Evolutionary conservation across 768 basidiomycete genomes (phyloP).

Genomic region (Naganishia onofrii): DNA sequence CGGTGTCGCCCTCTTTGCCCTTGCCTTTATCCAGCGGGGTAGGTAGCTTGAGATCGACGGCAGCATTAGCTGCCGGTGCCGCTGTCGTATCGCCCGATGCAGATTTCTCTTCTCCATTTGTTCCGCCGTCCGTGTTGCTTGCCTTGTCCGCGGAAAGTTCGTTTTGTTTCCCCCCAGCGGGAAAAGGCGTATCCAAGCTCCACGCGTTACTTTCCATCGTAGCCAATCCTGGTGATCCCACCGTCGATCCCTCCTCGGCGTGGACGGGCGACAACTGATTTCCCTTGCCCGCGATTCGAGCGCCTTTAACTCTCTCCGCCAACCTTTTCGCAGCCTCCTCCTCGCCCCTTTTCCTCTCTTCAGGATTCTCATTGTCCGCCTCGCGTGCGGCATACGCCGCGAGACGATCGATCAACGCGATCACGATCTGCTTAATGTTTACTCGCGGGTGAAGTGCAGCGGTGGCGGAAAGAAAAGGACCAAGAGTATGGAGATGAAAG

Average conservation of each 20-base stretch:
- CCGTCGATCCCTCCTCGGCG: neutral
- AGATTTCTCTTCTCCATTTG: neutral
- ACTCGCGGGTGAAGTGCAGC: constrained; percentile 96
- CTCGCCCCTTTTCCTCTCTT: constrained; percentile 87
- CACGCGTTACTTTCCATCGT: neutral
- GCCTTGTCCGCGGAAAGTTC: neutral
- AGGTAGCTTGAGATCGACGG: constrained; percentile 1
- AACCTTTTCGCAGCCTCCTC: constrained; percentile 85
- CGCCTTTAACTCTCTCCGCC: constrained; percentile 74
- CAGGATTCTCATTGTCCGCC: constrained; percentile 92
- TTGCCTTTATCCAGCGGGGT: constrained; percentile 53
- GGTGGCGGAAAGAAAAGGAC: constrained; percentile 91
- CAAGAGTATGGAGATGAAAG: constrained; percentile 93
- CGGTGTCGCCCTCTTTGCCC: constrained; percentile 33
- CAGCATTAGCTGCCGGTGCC: constrained; percentile 8
- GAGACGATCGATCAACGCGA: constrained; percentile 91
- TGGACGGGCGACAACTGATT: neutral
- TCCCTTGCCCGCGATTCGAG: constrained; percentile 41
- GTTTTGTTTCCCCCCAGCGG: neutral
- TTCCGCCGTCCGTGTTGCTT: neutral
- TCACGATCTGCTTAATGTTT: constrained; percentile 97
- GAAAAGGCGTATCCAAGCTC: neutral
- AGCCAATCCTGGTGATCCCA: neutral
- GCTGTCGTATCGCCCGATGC: constrained; percentile 5
- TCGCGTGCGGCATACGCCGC: constrained; percentile 95